Conservation (phyloP, 2,329 filamentous ascomycete genomes). For the Xylariaceae sp. region DNA sequence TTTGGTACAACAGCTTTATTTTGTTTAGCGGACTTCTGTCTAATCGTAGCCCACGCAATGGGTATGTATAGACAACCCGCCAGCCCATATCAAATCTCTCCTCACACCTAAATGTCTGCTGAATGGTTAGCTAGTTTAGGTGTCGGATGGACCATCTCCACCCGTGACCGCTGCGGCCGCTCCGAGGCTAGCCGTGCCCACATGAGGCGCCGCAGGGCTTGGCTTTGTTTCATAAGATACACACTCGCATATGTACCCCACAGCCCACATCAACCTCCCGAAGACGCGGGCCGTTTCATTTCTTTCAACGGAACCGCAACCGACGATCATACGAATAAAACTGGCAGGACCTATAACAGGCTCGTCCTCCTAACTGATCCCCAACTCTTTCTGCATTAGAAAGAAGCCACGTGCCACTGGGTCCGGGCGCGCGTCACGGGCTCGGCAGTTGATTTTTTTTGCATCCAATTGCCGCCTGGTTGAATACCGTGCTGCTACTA, state of each 20-base stretch:
- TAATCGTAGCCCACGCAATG: too few species aligned
- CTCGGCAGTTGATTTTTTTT: conserved; percentile 64
- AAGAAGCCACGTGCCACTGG: conserved; percentile 71
- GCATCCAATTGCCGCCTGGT: conserved; percentile 62
- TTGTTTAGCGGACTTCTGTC: too few species aligned
- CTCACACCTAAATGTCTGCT: too few species aligned
- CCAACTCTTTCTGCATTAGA: conserved; percentile 70
- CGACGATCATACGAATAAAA: conserved; percentile 61
- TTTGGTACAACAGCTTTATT: too few species aligned
- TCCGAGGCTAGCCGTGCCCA: conserved; percentile 35
- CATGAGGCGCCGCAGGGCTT: conserved; percentile 27
- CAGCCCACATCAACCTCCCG: conserved; percentile 15
- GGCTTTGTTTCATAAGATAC: conserved; percentile 33
- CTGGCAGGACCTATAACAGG: conserved; percentile 57
- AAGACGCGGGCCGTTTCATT: conserved; percentile 53
- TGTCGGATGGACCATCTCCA: conserved; percentile 33
- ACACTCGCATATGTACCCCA: conserved; percentile 33
- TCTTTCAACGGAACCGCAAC: conserved; percentile 64
- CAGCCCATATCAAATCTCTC: too few species aligned
- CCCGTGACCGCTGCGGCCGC: conserved; percentile 37
- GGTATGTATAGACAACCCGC: too few species aligned
- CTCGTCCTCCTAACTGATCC: conserved; percentile 64
- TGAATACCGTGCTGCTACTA: conserved; percentile 65
- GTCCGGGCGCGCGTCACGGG: conserved; percentile 64
- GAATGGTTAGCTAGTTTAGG: too few species aligned